Evolutionary conservation across 495 filamentous ascomycete species (phyloP).

Genomic region (Penicillium waksmanii): DNA sequence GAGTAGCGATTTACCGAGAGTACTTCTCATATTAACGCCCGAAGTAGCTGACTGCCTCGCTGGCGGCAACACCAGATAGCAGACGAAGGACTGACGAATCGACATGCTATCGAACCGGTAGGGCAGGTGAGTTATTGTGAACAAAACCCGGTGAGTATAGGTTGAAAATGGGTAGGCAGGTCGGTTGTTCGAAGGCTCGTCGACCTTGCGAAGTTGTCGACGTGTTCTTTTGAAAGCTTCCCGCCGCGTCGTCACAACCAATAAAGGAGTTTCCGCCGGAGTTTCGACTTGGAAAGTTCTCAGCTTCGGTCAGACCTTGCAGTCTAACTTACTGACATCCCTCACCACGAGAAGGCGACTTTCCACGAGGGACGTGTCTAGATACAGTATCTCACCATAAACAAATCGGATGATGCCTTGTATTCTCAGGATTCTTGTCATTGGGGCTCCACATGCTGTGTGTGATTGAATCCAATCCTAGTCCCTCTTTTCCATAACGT

Average conservation of each 20-base stretch:
- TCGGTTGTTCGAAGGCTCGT: conserved; percentile 9
- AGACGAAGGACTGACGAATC: conserved; percentile 11
- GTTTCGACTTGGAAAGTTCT: conserved; percentile 2
- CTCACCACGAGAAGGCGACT: conserved; percentile 9
- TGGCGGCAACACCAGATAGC: conserved; percentile 15
- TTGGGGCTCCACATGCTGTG: too few relatives aligned
- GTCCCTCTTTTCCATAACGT: too few relatives aligned
- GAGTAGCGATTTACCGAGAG: conserved; percentile 11
- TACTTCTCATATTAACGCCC: conserved; percentile 7
- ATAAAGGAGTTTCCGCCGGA: conserved; percentile 9
- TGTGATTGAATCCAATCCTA: too few relatives aligned
- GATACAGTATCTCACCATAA: too few relatives aligned
- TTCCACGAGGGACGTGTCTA: conserved; percentile 5
- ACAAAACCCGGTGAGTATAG: conserved; percentile 4
- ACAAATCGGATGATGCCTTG: too few relatives aligned
- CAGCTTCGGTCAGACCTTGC: conserved; percentile 12
- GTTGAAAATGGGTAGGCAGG: conserved; percentile 5
- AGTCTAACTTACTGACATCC: conserved; percentile 8
- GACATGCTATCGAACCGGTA: conserved; percentile 14
- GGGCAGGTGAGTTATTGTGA: conserved; percentile 11
- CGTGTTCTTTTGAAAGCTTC: conserved; percentile 9
- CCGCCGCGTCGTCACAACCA: conserved; percentile 6
- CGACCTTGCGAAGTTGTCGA: conserved; percentile 7
- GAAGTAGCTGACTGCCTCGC: conserved; percentile 9
- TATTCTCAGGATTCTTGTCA: too few relatives aligned